phyloP scores from a whole-genome alignment of 23 red algal species.

The Cyanidiococcus yangmingshanensis region DNA sequence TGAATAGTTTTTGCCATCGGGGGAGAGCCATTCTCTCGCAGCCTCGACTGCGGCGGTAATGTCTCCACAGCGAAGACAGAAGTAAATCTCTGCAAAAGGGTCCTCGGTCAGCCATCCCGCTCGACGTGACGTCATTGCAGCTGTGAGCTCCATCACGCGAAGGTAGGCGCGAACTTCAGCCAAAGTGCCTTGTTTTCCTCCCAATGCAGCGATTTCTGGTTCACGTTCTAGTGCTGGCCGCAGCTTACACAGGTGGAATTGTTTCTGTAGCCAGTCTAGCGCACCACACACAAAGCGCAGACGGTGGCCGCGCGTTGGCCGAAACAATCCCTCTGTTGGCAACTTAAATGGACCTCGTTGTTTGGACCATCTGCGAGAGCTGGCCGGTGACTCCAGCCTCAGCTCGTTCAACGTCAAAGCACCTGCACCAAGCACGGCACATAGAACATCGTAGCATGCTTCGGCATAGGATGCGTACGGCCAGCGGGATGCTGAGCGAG shows the following conservation, averaged over 20 bases:
- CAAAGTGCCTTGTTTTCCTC: constrained; percentile 49
- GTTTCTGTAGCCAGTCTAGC: constrained; percentile 30
- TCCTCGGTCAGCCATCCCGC: constrained; percentile 27
- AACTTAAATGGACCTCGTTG: not conserved
- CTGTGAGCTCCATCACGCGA: constrained; percentile 43
- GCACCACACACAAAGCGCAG: constrained; percentile 18
- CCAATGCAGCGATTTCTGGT: constrained; percentile 44
- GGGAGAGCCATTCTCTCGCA: constrained; percentile 31
- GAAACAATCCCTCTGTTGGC: not conserved
- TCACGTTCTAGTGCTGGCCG: constrained; percentile 38
- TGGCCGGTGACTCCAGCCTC: not conserved
- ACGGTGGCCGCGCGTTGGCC: not conserved
- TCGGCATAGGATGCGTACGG: not conserved
- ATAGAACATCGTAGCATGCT: not conserved
- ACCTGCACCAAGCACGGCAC: not conserved
- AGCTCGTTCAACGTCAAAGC: not conserved
- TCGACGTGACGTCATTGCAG: constrained; percentile 24
- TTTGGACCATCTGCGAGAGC: not conserved
- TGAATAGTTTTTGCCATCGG: constrained; percentile 17
- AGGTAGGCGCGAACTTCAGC: constrained; percentile 71
- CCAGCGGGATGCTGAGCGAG: not conserved
- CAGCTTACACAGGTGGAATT: constrained; percentile 66
- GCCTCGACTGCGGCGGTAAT: constrained; percentile 34
- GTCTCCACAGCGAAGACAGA: constrained; percentile 51
- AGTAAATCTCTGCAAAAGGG: constrained; percentile 66